Base-by-base conservation (phyloP, 768 basidiomycete genomes). In the Phylloporus sp. region DNA sequence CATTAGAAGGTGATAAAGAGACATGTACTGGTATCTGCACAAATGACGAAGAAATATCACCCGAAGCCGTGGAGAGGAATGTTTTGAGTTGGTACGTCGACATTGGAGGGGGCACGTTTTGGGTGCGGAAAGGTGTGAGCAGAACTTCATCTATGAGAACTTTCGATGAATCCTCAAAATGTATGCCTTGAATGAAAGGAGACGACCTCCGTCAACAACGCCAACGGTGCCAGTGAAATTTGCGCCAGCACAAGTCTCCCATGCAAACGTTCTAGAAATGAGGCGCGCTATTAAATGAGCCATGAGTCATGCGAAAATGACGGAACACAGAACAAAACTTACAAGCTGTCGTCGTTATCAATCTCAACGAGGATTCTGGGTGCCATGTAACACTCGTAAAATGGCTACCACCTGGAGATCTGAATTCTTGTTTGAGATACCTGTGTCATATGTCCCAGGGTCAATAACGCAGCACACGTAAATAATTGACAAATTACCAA, bases 21-120 rank as follows among this genome's bases (percentile, higher is more conserved):
- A 81, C 70, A 64, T 95, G 84, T 9, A 85, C 65, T 0, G 94
- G 91, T 57, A 67, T n/a, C 62, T 57, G 46, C 28, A 40, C 36
- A 13, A 15, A 7, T 8, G 55, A 45, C 31, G 56, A 54, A 31
- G 53, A 18, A 24, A 15, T 7, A 34, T 42, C 32, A 1, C 10
- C 4, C 2, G 42, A 31, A 45, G 53, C 16, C 50, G 49, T 11
- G 24, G 57, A 41, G 10, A 54, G 36, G 12, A 64, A 43, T 47
- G 69, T 18, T 64, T 70, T 41, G 45, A 82, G 70, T 35, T 70
- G 69, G 58, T 78, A 75, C 2, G 91, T 86, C 1, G 85, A 89
- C 92, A 97, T 95, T 0, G 97, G 97, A n/a, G 97, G 97, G n/a
- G 95, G 97, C 5, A 95, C 80, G 63, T 97, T 97, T 71, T 95